Percentiles rank a stretch among this genome's conserved stretches.
Evolutionary conservation across 768 basidiomycete species (phyloP).

Genomic region (Nevesoporus exiguus): DNA sequence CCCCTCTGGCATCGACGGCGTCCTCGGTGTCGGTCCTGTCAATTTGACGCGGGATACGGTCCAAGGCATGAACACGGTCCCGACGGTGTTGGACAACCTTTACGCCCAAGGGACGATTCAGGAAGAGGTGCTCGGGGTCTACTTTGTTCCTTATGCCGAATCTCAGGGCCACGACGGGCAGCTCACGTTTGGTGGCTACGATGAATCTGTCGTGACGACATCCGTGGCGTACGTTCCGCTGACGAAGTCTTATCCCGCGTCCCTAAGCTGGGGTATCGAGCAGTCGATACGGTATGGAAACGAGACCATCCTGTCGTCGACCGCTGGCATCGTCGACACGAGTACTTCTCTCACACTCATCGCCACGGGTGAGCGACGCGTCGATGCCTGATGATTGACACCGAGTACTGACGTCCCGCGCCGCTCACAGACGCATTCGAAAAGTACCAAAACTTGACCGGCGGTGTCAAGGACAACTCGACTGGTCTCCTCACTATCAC

Average conservation of each 20-base stretch:
- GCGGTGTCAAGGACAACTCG: neutral
- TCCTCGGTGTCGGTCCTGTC: constrained; percentile 32
- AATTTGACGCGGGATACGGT: constrained; percentile 13
- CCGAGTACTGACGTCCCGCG: neutral
- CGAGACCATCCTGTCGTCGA: constrained; percentile 17
- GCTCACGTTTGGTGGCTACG: no score
- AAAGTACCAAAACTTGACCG: neutral
- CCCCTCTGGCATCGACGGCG: constrained; percentile 28
- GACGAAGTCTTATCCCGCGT: constrained; percentile 22
- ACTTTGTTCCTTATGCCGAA: constrained; percentile 26
- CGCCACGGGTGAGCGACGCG: constrained; percentile 15
- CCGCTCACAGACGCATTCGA: neutral
- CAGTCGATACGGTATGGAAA: constrained; percentile 29
- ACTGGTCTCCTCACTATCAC: neutral
- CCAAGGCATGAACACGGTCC: constrained; percentile 10
- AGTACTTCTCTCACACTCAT: constrained; percentile 27
- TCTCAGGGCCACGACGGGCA: constrained; percentile 6
- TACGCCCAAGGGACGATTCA: constrained; percentile 27
- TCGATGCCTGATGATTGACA: neutral
- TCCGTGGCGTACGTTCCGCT: no score
- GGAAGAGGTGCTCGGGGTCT: constrained; percentile 31
- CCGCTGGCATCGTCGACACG: constrained; percentile 34
- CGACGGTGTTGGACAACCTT: constrained; percentile 37
- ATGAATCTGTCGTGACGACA: no score
- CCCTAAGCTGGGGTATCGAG: constrained; percentile 31